Conservation (phyloP, 192 early-diverging fungal species). For the Spinellus fusiger region DNA sequence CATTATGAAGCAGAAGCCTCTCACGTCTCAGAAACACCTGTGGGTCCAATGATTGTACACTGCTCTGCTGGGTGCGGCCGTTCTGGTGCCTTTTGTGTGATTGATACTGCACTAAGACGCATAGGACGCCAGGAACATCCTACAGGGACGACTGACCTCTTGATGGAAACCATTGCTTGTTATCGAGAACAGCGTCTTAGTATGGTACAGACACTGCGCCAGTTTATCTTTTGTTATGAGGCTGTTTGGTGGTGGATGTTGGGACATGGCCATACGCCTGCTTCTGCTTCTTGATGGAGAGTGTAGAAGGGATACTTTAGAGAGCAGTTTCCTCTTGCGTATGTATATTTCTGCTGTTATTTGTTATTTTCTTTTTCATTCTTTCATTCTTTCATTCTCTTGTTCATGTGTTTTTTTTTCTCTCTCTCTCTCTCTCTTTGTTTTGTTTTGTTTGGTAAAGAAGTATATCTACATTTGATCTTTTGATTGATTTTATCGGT, state of each 20-base stretch:
- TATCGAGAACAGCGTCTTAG: constrained; percentile 74
- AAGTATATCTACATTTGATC: not conserved
- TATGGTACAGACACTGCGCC: constrained; percentile 78
- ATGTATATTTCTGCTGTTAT: too few species aligned
- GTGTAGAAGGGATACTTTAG: too few species aligned
- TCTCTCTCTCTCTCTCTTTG: not conserved
- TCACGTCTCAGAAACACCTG: not conserved
- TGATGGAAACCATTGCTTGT: constrained; percentile 55
- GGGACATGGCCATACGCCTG: not conserved
- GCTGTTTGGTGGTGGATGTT: constrained; percentile 55
- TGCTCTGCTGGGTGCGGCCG: constrained; percentile 57
- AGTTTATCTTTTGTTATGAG: constrained; percentile 85
- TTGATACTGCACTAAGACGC: constrained; percentile 42
- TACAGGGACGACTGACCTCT: constrained; percentile 54
- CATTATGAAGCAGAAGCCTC: constrained; percentile 1
- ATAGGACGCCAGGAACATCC: constrained; percentile 40
- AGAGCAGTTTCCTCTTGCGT: too few species aligned
- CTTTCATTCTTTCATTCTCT: not conserved
- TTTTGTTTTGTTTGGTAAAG: not conserved
- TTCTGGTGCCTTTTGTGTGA: constrained; percentile 55
- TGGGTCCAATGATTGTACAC: constrained; percentile 34
- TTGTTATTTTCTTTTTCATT: not conserved
- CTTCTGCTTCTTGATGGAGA: not conserved
- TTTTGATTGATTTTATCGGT: not conserved
- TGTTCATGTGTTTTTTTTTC: not conserved